These are phyloP conservation scores for Magnolia kwangsiensis DNA, from an alignment of 164 flowering plant species.

Conservation along the genomic window DNA sequence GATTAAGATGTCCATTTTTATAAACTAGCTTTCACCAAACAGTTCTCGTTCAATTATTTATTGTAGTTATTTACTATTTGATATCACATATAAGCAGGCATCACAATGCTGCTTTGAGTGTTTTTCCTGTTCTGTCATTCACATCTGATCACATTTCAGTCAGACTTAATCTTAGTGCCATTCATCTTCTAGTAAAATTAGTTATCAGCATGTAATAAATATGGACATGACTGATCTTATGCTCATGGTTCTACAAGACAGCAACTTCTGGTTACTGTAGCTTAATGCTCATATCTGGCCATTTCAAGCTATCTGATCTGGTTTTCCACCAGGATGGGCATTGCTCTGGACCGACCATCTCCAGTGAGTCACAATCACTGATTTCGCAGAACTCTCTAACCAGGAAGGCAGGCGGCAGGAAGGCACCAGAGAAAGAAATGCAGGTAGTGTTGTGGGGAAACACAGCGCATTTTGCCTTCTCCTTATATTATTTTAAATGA, in stretches of 20 bases:
- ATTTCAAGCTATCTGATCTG: neutral
- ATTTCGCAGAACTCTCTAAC: slow-evolving; percentile 65
- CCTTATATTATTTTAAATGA: neutral
- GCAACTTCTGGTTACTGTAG: neutral
- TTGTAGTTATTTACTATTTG: too few relatives aligned
- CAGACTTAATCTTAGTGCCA: too few relatives aligned
- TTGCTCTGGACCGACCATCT: slow-evolving; percentile 41
- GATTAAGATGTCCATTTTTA: too few relatives aligned
- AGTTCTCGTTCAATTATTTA: too few relatives aligned
- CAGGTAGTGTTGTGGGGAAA: slow-evolving; percentile 41
- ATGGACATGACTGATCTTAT: neutral
- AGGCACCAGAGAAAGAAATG: slow-evolving; percentile 71
- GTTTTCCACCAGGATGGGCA: slow-evolving; percentile 55
- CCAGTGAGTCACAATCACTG: slow-evolving; percentile 41
- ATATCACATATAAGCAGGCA: too few relatives aligned
- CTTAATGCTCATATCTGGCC: neutral
- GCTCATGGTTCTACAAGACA: neutral
- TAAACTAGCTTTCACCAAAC: too few relatives aligned
- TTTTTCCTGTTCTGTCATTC: too few relatives aligned
- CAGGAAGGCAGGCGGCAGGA: slow-evolving; percentile 97
- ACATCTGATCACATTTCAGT: too few relatives aligned
- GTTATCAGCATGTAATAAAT: neutral
- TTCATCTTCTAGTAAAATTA: neutral
- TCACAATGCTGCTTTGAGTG: too few relatives aligned
- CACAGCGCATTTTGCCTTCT: neutral